phyloP scores from a whole-genome alignment of 179 eudicot species.

The Carnegiea gigantea region DNA sequence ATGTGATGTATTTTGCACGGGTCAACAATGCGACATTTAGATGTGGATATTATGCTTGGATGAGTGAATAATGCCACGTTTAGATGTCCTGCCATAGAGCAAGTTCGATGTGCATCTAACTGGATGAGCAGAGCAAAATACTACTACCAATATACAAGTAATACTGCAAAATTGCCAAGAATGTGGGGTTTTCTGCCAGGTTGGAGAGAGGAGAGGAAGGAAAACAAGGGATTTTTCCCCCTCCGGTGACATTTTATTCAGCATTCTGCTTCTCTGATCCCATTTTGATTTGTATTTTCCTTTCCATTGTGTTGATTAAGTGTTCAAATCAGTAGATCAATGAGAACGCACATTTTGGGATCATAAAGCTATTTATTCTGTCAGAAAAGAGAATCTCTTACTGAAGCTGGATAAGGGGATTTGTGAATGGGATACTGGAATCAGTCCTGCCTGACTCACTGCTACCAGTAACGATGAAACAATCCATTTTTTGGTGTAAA shows the following conservation, averaged over 20 bases:
- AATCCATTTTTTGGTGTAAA: background rate
- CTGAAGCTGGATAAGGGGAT: background rate
- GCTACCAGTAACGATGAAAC: background rate
- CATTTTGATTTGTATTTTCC: background rate
- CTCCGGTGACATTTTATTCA: background rate
- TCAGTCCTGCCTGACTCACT: slow-evolving; percentile 18
- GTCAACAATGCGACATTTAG: background rate
- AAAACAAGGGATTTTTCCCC: background rate
- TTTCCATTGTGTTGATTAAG: background rate
- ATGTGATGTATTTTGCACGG: too few relatives aligned
- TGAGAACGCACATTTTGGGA: slow-evolving; percentile 1
- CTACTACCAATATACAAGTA: background rate
- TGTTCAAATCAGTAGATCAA: background rate
- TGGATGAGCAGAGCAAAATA: background rate
- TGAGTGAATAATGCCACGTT: background rate
- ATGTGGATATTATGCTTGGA: background rate
- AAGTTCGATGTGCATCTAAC: background rate
- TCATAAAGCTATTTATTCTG: background rate
- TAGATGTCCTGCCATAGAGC: background rate
- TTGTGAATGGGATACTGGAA: slow-evolving; percentile 21
- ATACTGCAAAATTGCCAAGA: background rate
- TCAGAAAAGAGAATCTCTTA: slow-evolving; percentile 12
- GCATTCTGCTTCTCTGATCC: background rate
- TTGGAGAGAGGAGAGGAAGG: background rate
- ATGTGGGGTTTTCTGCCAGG: background rate